Conservation (phyloP, 148 eudicot species). For the Fagopyrum tataricum region DNA sequence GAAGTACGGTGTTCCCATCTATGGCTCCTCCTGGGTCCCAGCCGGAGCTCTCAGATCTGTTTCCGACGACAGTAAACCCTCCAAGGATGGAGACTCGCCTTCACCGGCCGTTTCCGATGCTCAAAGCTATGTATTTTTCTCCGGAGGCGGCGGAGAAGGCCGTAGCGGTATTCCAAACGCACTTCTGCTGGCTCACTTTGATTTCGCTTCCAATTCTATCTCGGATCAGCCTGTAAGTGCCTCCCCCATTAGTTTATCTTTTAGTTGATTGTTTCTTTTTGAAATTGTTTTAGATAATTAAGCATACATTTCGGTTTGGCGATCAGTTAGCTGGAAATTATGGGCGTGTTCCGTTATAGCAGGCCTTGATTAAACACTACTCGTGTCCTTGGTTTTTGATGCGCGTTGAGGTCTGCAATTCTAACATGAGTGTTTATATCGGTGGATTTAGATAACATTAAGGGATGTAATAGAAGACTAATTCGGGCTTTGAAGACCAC, state of each 20-base stretch:
- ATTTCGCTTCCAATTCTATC: constrained; percentile 43
- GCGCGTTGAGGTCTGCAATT: not conserved
- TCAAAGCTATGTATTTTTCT: constrained; percentile 30
- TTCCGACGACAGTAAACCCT: constrained; percentile 15
- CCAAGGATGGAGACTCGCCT: constrained; percentile 18
- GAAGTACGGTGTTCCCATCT: constrained; percentile 77
- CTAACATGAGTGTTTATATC: not conserved
- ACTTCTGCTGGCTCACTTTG: constrained; percentile 46
- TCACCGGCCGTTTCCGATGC: constrained; percentile 8
- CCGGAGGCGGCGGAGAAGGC: constrained; percentile 95
- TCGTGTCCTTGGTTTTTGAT: not conserved
- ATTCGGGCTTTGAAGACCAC: too few relatives aligned
- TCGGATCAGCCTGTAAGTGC: constrained; percentile 56
- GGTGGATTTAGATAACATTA: not conserved
- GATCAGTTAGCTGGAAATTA: not conserved
- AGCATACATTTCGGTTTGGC: not conserved
- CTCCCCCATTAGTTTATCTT: not conserved
- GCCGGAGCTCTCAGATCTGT: constrained; percentile 24
- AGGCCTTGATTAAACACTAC: not conserved
- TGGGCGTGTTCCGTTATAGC: not conserved
- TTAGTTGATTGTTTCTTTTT: not conserved
- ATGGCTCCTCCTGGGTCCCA: constrained; percentile 83
- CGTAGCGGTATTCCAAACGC: constrained; percentile 79
- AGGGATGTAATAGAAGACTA: too few relatives aligned
- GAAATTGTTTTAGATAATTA: not conserved